Base-by-base conservation (phyloP, 106 monocot species). In the Acorus calamus region DNA sequence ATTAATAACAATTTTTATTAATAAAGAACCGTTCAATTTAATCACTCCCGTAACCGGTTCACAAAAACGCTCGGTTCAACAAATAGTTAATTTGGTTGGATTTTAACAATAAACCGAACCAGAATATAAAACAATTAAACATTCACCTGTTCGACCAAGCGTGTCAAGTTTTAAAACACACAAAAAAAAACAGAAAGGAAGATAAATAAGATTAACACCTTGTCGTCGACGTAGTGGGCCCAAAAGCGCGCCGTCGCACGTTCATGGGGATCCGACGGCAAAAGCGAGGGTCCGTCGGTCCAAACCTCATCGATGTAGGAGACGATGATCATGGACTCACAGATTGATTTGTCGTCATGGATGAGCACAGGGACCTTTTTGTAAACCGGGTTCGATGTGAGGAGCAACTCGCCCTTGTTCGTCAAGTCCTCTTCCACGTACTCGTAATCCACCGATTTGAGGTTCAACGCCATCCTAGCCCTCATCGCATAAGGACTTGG, bases 231-330 rank as follows among this genome's bases (percentile, higher is more conserved):
- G 48, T 63, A 63, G 3, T 5, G 7, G 14, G 50, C 11, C 63
- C 63, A 63, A 13, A 63, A 63, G 46, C 49, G 63, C 12, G 50
- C 63, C 6, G 14, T 4, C 14, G 49, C 63, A 8, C 48, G 63
- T n/a, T 63, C 48, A 13, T 63, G 50, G 1, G 50, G 49, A 8
- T 63, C 48, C 12, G 9, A 14, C 9, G 65, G 65, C 12, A 73
- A 53, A 4, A 73, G 66, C 46, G 73, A 28, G 7, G 9, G 8
- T 47, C 6, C 60, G 14, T 42, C 3, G 10, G 4, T 49, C 73
- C 73, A 73, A 5, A 46, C 10, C 43, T 46, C 73, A 13, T 73
- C 73, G 59, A 73, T 60, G 66, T 73, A 73, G 66, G 66, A 57
- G 51, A 66, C 59, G 44, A 66, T 73, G 45, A 66, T 66, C 52